Evolutionary conservation across 2,329 filamentous ascomycete genomes (phyloP).

Genomic region (Cryphonectria nitschkei): DNA sequence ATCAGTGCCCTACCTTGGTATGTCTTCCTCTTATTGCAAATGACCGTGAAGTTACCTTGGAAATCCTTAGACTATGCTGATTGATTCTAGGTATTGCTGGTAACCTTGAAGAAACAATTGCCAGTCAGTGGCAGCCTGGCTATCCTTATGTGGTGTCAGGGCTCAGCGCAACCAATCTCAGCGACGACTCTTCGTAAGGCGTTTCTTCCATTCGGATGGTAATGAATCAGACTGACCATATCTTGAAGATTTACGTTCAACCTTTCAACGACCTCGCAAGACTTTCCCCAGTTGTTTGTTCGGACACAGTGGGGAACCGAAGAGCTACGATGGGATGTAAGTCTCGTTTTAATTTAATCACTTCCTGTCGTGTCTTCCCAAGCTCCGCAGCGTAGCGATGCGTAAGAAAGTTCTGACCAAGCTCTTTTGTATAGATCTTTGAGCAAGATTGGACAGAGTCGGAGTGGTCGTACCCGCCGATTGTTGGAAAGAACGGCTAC

Average conservation of each 20-base stretch:
- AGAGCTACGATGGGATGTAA: conserved; percentile 36
- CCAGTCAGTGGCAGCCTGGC: conserved; percentile 18
- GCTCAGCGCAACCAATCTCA: conserved; percentile 6
- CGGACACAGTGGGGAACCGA: conserved; percentile 33
- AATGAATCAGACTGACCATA: not conserved
- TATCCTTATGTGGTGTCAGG: conserved; percentile 26
- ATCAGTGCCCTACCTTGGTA: conserved; percentile 39
- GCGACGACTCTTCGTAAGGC: conserved; percentile 31
- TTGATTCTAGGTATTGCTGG: not conserved
- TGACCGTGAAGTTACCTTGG: too few relatives aligned
- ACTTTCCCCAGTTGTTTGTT: conserved; percentile 33
- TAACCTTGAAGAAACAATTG: not conserved
- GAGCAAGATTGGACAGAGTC: conserved; percentile 32
- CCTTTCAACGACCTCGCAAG: conserved; percentile 31
- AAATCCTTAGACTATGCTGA: not conserved
- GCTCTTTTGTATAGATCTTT: conserved; percentile 31
- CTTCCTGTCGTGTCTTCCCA: too few relatives aligned
- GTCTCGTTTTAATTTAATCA: conserved; percentile 1
- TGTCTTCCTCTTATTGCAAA: not conserved
- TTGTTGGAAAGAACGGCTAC: conserved; percentile 34
- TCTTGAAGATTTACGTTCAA: conserved; percentile 35
- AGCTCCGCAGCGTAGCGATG: not conserved
- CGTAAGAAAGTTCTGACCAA: not conserved
- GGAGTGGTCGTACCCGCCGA: conserved; percentile 38
- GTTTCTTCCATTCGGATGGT: not conserved